Evolutionary conservation across 208 protist species (phyloP).

Genomic region (Trichomonas gallinae): DNA sequence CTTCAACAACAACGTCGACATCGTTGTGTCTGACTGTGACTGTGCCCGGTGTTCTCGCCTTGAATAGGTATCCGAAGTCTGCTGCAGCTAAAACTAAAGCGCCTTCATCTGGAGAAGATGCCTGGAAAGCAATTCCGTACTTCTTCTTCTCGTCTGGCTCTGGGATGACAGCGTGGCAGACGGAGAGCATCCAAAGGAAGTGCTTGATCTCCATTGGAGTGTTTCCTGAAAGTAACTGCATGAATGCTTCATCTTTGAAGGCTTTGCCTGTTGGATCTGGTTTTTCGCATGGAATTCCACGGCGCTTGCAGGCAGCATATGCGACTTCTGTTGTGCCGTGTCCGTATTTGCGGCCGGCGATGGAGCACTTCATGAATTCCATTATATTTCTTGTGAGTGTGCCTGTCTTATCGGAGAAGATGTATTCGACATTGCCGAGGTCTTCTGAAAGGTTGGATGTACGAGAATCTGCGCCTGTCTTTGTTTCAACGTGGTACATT

Average conservation of each 20-base stretch:
- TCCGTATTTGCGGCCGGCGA: conserved; percentile 8
- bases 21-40: neutral
- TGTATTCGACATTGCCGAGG: conserved; percentile 49
- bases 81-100: conserved; percentile 25
- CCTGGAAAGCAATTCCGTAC: conserved; percentile 26
- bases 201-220: neutral
- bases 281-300: neutral
- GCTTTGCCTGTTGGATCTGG: neutral
- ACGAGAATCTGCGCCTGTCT: neutral
- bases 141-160: neutral
- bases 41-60: neutral
- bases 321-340: neutral
- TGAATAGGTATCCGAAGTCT: neutral
- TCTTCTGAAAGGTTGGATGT: conserved; percentile 44
- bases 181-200: neutral
- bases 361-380: conserved; percentile 25
- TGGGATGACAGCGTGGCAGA: conserved; percentile 25
- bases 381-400: conserved; percentile 49
- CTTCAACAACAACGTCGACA: neutral
- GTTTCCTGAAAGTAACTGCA: neutral
- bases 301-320: neutral
- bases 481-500: conserved; percentile 44
- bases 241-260: neutral
- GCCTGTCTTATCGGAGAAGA: conserved; percentile 58
- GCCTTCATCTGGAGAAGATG: conserved; percentile 33